Percentiles rank a stretch among this genome's conserved stretches.
These are phyloP conservation scores for Gracilaria domingensis DNA, from an alignment of 23 red algal species.

Conservation along the genomic window DNA sequence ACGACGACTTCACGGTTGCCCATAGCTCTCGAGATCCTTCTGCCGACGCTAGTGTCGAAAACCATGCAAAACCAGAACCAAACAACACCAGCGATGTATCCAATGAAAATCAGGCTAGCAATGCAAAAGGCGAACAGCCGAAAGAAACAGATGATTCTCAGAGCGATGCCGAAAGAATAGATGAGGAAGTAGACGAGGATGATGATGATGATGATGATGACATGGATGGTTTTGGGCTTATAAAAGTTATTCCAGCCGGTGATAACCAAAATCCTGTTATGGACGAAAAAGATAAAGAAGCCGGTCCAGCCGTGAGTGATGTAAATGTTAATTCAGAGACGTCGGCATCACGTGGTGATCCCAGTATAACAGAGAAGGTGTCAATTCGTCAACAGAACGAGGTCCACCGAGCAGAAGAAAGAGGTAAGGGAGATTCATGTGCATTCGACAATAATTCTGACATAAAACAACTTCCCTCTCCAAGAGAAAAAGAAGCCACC, in stretches of 20 bases:
- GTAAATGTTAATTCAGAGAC: too few species aligned
- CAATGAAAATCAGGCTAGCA: neutral
- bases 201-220: constrained; percentile 64
- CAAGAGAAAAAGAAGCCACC: neutral
- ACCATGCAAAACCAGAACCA: neutral
- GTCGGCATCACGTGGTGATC: neutral
- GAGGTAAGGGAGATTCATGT: neutral
- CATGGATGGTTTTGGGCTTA: constrained; percentile 58
- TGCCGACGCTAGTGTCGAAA: constrained; percentile 7
- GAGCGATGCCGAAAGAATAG: constrained; percentile 4
- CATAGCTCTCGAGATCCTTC: constrained; percentile 7
- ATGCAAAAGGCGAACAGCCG: neutral
- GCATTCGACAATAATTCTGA: neutral
- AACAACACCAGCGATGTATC: neutral
- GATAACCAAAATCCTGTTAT: neutral
- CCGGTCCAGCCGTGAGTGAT: neutral
- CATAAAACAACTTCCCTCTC: neutral
- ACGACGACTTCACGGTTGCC: neutral
- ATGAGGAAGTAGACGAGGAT: neutral
- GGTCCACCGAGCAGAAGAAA: neutral
- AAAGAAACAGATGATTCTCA: neutral
- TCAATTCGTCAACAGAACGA: neutral
- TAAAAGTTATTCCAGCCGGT: constrained; percentile 62
- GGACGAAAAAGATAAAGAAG: neutral
- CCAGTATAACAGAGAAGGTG: neutral